A percentile compares a stretch with the other conserved stretches of the same genome.
Conservation (phyloP, 176 grass and related monocot species). For the Avena eriantha region DNA sequence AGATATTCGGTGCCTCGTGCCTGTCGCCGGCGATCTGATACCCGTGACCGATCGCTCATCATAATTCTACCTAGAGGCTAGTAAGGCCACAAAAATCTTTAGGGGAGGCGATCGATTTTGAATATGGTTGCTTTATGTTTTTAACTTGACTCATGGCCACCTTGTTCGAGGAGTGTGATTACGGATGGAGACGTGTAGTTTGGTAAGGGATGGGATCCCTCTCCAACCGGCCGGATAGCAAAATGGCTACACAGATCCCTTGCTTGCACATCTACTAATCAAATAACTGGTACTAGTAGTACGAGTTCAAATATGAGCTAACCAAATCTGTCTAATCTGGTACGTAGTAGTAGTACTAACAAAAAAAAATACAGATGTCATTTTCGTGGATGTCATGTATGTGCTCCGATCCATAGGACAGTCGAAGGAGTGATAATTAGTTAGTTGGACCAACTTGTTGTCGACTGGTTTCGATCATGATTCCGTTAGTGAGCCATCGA, state of each 20-base stretch:
- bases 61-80: too few species aligned
- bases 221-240: not conserved
- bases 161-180: not conserved
- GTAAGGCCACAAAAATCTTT: too few species aligned
- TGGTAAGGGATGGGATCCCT: constrained; percentile 46
- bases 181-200: constrained; percentile 26
- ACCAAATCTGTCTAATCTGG: not conserved
- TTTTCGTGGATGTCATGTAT: not conserved
- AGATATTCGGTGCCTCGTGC: too few species aligned
- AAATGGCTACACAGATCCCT: not conserved
- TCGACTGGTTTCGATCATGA: not conserved
- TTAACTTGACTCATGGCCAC: too few species aligned
- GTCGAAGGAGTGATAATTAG: not conserved
- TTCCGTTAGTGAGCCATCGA: not conserved
- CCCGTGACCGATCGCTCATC: too few species aligned
- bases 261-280: not conserved
- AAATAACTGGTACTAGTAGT: not conserved
- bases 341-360: too few species aligned
- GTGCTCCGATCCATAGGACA: not conserved
- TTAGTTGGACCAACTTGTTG: not conserved
- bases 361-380: not conserved
- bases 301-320: not conserved
- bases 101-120: too few species aligned
- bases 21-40: too few species aligned
- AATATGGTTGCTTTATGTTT: too few species aligned